Evolutionary conservation across 805 yeast species (phyloP).

Genomic region (Hanseniaspora taiwanica): DNA sequence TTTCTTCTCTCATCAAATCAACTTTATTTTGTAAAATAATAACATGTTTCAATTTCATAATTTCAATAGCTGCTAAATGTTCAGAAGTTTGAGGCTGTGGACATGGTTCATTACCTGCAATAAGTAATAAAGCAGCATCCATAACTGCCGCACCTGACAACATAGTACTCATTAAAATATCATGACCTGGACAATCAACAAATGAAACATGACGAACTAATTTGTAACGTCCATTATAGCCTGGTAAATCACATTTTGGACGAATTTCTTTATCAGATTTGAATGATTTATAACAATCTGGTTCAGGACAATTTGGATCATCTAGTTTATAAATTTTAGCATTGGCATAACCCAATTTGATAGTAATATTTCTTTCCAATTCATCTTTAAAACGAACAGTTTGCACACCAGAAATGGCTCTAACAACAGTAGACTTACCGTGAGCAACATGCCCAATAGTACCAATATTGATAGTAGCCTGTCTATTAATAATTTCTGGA

Average conservation of each 20-base stretch:
- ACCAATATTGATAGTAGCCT: constrained; percentile 97
- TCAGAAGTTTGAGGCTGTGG: constrained; percentile 99
- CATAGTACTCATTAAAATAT: constrained; percentile 99
- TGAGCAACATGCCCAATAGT: constrained; percentile 95
- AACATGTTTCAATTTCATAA: constrained; percentile 95
- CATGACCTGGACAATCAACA: constrained; percentile 99
- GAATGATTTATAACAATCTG: constrained; percentile 89
- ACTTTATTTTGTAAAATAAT: constrained; percentile 95
- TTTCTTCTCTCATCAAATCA: constrained; percentile 94
- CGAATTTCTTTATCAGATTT: constrained; percentile 88
- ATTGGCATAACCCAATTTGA: constrained; percentile 96
- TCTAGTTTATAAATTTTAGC: constrained; percentile 95
- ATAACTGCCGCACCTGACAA: constrained; percentile 99
- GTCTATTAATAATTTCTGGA: constrained; percentile 94
- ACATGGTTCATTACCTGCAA: constrained; percentile 98
- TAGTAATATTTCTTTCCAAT: constrained; percentile 96
- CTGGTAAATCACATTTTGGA: constrained; percentile 83
- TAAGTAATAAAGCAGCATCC: constrained; percentile 95
- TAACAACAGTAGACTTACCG: constrained; percentile 87
- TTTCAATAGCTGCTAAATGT: constrained; percentile 98
- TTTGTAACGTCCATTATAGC: constrained; percentile 79
- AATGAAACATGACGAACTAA: constrained; percentile 94
- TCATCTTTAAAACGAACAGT: constrained; percentile 99
- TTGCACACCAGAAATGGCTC: constrained; percentile 96
- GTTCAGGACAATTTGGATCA: constrained; percentile 75